phyloP scores from a whole-genome alignment of 352 stramenopile species.

The Saprolegnia parasitica region DNA sequence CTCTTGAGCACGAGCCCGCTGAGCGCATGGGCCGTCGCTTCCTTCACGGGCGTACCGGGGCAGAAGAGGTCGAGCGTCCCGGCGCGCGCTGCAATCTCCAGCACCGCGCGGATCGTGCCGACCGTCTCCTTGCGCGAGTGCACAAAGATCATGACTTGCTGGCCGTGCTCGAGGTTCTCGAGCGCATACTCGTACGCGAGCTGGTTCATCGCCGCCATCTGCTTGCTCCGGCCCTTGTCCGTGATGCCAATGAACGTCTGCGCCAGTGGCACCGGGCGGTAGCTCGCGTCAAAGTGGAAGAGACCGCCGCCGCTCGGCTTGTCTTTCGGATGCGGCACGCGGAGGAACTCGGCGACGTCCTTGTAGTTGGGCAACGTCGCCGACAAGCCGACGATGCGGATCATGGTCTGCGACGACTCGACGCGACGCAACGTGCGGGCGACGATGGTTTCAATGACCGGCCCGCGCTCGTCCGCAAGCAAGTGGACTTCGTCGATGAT shows the following conservation, averaged over 20 bases:
- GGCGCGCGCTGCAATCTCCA: conserved; percentile 73
- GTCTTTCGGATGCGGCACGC: conserved; percentile 80
- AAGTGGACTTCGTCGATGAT: conserved; percentile 99
- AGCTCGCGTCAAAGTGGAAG: conserved; percentile 98
- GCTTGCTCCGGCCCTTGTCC: conserved; percentile 41
- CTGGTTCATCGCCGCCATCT: conserved; percentile 75
- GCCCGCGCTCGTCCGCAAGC: conserved; percentile 96
- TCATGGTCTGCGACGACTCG: conserved; percentile 95
- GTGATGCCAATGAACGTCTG: conserved; percentile 98
- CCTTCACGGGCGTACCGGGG: conserved; percentile 5
- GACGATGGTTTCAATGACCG: conserved; percentile 99
- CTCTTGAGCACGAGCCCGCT: conserved; percentile 86
- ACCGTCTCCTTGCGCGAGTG: conserved; percentile 98
- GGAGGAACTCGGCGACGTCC: conserved; percentile 97
- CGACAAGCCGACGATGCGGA: conserved; percentile 97
- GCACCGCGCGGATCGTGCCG: conserved; percentile 89
- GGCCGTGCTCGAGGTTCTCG: conserved; percentile 51
- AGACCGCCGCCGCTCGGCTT: conserved; percentile 61
- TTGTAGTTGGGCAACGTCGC: conserved; percentile 99
- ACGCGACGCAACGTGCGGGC: conserved; percentile 96
- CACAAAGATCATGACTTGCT: conserved; percentile 99
- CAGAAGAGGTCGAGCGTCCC: conserved; percentile 32
- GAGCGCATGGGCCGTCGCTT: conserved; percentile 47
- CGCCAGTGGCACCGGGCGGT: conserved; percentile 97
- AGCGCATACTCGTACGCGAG: conserved; percentile 66